These are phyloP conservation scores for Alternaria gansuensis DNA, from an alignment of 2,329 filamentous ascomycete genomes.

Conservation along the genomic window DNA sequence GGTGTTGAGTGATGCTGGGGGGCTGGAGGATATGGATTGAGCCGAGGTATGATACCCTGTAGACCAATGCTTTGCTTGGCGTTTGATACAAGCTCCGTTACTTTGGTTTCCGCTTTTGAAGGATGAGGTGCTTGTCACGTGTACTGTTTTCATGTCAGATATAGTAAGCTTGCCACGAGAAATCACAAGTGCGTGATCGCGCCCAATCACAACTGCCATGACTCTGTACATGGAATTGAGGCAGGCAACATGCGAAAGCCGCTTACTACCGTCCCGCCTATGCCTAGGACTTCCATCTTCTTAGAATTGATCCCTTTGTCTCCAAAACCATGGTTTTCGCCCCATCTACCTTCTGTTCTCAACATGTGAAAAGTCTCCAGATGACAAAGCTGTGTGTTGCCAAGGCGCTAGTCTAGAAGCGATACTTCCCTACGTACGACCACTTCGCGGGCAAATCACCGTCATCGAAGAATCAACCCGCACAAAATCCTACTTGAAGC, in stretches of 20 bases:
- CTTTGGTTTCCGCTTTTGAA: too few species aligned
- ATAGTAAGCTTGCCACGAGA: too few species aligned
- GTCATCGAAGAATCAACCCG: not conserved
- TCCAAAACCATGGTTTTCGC: not conserved
- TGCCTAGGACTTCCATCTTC: not conserved
- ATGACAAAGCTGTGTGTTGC: not conserved
- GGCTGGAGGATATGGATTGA: constrained; percentile 69
- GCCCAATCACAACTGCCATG: not conserved
- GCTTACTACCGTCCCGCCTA: rapidly evolving
- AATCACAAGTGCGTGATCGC: not conserved
- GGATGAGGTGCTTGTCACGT: too few species aligned
- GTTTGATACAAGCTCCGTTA: not conserved
- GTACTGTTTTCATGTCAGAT: too few species aligned
- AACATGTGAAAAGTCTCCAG: not conserved
- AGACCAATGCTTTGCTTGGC: constrained; percentile 18
- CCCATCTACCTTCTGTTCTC: not conserved
- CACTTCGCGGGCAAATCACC: not conserved
- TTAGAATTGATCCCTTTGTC: not conserved
- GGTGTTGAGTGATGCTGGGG: constrained; percentile 37
- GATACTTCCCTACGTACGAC: not conserved
- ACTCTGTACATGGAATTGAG: not conserved
- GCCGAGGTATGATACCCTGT: constrained; percentile 26
- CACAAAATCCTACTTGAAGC: not conserved
- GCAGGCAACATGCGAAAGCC: not conserved
- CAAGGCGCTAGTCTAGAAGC: not conserved